phyloP scores from a whole-genome alignment of 805 yeast genomes.

The Candida oleophila region DNA sequence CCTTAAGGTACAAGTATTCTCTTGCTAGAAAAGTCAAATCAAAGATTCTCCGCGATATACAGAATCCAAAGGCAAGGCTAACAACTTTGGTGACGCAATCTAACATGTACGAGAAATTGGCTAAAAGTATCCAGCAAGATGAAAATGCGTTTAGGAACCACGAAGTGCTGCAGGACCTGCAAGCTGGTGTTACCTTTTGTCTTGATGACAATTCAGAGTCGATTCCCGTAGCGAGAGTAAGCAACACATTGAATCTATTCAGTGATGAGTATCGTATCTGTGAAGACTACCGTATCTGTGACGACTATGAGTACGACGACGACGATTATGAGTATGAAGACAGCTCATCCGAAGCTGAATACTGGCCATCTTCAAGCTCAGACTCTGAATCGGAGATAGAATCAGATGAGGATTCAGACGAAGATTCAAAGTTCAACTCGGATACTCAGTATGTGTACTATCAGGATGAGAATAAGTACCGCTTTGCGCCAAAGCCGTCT shows the following conservation, averaged over 20 bases:
- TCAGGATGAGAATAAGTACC: neutral
- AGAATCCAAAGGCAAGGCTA: neutral
- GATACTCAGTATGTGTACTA: too few species aligned
- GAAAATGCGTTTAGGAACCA: too few species aligned
- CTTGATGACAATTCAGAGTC: too few species aligned
- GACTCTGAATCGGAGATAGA: neutral
- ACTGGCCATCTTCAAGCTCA: neutral
- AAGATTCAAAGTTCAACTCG: too few species aligned
- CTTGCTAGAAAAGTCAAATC: neutral
- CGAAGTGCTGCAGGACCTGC: too few species aligned
- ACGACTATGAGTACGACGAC: too few species aligned
- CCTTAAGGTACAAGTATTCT: neutral
- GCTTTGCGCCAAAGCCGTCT: neutral
- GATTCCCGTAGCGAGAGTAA: too few species aligned
- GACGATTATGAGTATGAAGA: neutral
- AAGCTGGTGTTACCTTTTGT: too few species aligned
- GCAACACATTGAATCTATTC: too few species aligned
- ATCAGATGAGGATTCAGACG: neutral
- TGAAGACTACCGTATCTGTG: too few species aligned
- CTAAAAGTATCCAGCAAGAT: neutral
- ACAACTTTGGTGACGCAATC: neutral
- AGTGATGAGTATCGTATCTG: too few species aligned
- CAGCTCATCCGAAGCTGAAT: neutral
- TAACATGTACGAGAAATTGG: neutral
- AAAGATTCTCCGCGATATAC: neutral